These are phyloP conservation scores for Hymenoscyphus repandus DNA, from an alignment of 2,329 filamentous ascomycete genomes.

Conservation along the genomic window DNA sequence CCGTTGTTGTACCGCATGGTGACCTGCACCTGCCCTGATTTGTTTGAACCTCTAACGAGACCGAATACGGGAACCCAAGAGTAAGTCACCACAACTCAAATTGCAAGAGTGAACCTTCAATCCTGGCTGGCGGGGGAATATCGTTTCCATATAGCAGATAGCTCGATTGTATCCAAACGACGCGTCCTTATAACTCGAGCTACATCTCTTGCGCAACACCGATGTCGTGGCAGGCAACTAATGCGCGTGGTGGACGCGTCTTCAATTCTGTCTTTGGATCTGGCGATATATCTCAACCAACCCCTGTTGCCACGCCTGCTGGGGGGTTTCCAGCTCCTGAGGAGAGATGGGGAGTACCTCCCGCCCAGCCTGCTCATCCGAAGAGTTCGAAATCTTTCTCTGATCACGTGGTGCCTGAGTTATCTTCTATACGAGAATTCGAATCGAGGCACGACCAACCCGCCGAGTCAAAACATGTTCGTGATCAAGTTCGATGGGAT, in stretches of 20 bases:
- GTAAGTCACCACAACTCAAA: no score
- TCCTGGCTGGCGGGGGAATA: no score
- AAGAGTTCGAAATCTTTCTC: conserved; percentile 2
- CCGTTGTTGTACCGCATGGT: no score
- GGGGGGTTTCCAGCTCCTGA: conserved; percentile 21
- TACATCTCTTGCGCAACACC: not conserved
- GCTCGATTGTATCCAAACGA: no score
- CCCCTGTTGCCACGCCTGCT: conserved; percentile 25
- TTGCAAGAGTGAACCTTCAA: no score
- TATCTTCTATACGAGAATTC: conserved; percentile 4
- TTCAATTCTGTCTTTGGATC: conserved; percentile 30
- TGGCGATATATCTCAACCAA: conserved; percentile 26
- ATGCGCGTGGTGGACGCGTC: conserved; percentile 24
- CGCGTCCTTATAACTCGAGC: no score
- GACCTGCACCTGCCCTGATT: no score
- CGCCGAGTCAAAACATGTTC: conserved; percentile 16
- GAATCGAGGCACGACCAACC: conserved; percentile 1
- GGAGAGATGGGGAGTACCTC: conserved; percentile 23
- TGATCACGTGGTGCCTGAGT: not conserved
- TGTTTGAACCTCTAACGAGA: no score
- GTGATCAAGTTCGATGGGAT: conserved; percentile 50
- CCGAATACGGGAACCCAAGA: no score
- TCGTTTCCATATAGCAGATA: no score
- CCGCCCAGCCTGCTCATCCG: not conserved
- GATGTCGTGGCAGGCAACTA: not conserved